Conservation (phyloP, 2,329 filamentous ascomycete genomes). For the Talaromyces verruculosus region DNA sequence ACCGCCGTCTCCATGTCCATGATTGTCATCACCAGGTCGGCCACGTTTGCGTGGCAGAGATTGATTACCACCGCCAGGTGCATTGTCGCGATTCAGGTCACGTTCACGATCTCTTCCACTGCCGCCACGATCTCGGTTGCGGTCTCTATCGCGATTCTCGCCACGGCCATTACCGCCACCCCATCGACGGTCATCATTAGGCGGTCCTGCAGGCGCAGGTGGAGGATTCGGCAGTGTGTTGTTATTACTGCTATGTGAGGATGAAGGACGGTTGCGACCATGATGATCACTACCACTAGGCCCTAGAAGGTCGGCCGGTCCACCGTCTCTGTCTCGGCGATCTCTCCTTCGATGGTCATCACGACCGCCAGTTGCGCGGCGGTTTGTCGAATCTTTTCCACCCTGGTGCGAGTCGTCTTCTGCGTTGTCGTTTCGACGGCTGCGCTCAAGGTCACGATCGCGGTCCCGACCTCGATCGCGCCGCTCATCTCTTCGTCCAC, state of each 20-base stretch:
- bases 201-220: slow-evolving; percentile 23
- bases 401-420: slow-evolving; percentile 30
- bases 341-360: slow-evolving; percentile 39
- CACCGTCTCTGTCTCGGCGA: slow-evolving; percentile 39
- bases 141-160: slow-evolving; percentile 35
- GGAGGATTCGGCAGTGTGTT: slow-evolving; percentile 31
- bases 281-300: slow-evolving; percentile 32
- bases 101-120: slow-evolving; percentile 32
- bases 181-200: slow-evolving; percentile 39
- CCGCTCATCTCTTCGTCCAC: slow-evolving; percentile 38
- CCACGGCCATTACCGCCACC: slow-evolving; percentile 35
- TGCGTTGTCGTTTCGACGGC: slow-evolving; percentile 34
- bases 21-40: slow-evolving; percentile 37
- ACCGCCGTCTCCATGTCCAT: slow-evolving; percentile 30
- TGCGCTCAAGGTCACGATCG: slow-evolving; percentile 39
- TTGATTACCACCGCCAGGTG: slow-evolving; percentile 31
- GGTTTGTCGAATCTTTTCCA: slow-evolving; percentile 32
- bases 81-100: slow-evolving; percentile 37
- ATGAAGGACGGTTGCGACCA: slow-evolving; percentile 37
- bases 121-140: slow-evolving; percentile 37
- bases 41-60: slow-evolving; percentile 39
- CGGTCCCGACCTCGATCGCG: slow-evolving; percentile 36
- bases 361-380: slow-evolving; percentile 34
- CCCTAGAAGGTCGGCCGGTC: slow-evolving; percentile 24
- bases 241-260: slow-evolving; percentile 33